Conservation (phyloP, 768 basidiomycete species). For the Tricholoma hemisulphureum region DNA sequence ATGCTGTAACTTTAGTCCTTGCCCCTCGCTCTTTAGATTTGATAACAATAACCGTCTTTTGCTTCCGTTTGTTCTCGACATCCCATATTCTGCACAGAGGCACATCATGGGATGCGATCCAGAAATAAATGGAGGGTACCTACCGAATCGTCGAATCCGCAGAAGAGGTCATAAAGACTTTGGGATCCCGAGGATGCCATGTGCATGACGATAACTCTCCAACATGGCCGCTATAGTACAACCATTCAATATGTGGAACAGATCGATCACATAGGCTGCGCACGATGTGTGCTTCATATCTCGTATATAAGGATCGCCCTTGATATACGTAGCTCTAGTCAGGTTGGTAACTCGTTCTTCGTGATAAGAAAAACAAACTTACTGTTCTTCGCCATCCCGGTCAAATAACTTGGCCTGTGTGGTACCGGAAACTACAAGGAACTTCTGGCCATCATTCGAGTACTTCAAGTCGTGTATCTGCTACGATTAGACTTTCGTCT, state of each 20-base stretch:
- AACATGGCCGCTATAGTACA: slow-evolving; percentile 82
- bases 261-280: slow-evolving; percentile 30
- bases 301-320: slow-evolving; percentile 97
- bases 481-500: not conserved
- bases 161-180: slow-evolving; percentile 89
- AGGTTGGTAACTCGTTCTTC: slow-evolving; percentile 43
- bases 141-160: slow-evolving; percentile 94
- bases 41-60: slow-evolving; percentile 93
- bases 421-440: slow-evolving; percentile 87
- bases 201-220: slow-evolving; percentile 85
- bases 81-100: slow-evolving; percentile 82
- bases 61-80: slow-evolving; percentile 86
- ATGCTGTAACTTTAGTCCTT: slow-evolving; percentile 85
- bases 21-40: slow-evolving; percentile 95
- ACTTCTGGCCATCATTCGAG: slow-evolving; percentile 81
- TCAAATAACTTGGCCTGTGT: slow-evolving; percentile 86
- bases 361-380: slow-evolving; percentile 33
- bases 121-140: slow-evolving; percentile 15
- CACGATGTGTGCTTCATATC: slow-evolving; percentile 99
- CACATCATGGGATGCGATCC: slow-evolving; percentile 2
- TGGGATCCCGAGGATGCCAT: slow-evolving; percentile 89
- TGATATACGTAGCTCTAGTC: slow-evolving; percentile 75
- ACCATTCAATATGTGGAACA: slow-evolving; percentile 4
- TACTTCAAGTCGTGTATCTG: slow-evolving; percentile 92
- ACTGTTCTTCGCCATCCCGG: slow-evolving; percentile 92